Evolutionary conservation across 257 asterid species (phyloP).

Genomic region (Scutellaria minor): DNA sequence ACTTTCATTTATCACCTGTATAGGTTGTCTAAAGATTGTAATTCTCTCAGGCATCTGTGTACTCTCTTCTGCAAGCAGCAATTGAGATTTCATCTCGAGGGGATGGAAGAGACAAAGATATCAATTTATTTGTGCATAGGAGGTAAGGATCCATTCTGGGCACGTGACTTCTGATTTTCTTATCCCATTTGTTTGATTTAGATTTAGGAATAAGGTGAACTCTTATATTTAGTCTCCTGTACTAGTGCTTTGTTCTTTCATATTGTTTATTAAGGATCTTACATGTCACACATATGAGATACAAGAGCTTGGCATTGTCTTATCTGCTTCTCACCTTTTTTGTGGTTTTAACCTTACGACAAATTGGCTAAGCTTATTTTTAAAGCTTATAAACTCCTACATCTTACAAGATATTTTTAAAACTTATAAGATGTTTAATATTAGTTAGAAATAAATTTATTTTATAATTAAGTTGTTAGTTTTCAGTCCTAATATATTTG

Average conservation of each 20-base stretch:
- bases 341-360: constrained; percentile 6
- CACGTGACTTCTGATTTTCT: constrained; percentile 26
- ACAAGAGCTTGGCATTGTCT: constrained; percentile 17
- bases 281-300: constrained; percentile 15
- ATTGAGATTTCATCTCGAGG: constrained; percentile 89
- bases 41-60: constrained; percentile 80
- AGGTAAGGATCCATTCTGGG: constrained; percentile 55
- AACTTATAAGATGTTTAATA: too few species aligned
- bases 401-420: too few species aligned
- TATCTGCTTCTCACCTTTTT: not conserved
- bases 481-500: constrained; percentile 25
- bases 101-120: constrained; percentile 89
- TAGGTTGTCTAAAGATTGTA: constrained; percentile 41
- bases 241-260: constrained; percentile 1
- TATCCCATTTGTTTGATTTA: constrained; percentile 19
- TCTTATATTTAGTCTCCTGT: constrained; percentile 5
- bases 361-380: too few species aligned
- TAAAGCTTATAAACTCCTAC: too few species aligned
- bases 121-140: constrained; percentile 77
- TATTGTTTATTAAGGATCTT: not conserved
- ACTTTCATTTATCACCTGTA: constrained; percentile 21
- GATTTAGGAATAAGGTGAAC: constrained; percentile 25
- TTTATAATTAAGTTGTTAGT: not conserved
- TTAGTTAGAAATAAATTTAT: too few species aligned
- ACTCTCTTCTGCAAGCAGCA: constrained; percentile 88